Conservation (phyloP, 1,139 yeast genomes). For the Candida sp. region DNA sequence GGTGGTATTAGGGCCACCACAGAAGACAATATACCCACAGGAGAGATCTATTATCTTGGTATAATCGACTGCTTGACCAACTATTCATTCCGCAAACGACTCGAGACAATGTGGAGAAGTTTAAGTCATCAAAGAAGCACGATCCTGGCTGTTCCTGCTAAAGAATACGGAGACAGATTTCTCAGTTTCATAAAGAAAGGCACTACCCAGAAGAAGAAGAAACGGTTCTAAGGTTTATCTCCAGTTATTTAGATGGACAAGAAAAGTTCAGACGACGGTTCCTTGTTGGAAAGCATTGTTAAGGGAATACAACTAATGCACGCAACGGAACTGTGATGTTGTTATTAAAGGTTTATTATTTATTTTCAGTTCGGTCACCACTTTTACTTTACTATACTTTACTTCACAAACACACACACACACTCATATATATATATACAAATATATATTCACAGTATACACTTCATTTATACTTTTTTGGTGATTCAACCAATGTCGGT, state of each 20-base stretch:
- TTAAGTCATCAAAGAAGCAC: slow-evolving; percentile 69
- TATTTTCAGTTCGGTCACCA: slow-evolving; percentile 2
- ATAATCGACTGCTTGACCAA: slow-evolving; percentile 93
- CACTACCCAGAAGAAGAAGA: slow-evolving; percentile 17
- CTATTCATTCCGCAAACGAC: slow-evolving; percentile 73
- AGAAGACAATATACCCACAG: slow-evolving; percentile 61
- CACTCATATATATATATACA: too few species aligned
- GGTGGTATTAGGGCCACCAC: slow-evolving; percentile 89
- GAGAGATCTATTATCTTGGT: slow-evolving; percentile 86
- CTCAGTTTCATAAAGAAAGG: slow-evolving; percentile 64
- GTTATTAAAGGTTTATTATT: background rate
- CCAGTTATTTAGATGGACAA: background rate
- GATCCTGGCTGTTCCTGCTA: slow-evolving; percentile 90
- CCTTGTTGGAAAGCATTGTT: background rate
- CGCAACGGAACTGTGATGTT: background rate
- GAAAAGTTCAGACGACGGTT: background rate
- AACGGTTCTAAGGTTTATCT: background rate
- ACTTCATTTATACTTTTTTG: background rate
- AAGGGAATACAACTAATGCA: background rate
- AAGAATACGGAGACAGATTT: slow-evolving; percentile 89
- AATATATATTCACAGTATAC: background rate
- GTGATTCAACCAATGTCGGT: background rate
- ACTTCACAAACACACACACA: too few species aligned
- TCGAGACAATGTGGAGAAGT: slow-evolving; percentile 89
- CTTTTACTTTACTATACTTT: background rate